phyloP scores from a whole-genome alignment of 2,329 filamentous ascomycete species.

The Trematosphaeria pertusa region DNA sequence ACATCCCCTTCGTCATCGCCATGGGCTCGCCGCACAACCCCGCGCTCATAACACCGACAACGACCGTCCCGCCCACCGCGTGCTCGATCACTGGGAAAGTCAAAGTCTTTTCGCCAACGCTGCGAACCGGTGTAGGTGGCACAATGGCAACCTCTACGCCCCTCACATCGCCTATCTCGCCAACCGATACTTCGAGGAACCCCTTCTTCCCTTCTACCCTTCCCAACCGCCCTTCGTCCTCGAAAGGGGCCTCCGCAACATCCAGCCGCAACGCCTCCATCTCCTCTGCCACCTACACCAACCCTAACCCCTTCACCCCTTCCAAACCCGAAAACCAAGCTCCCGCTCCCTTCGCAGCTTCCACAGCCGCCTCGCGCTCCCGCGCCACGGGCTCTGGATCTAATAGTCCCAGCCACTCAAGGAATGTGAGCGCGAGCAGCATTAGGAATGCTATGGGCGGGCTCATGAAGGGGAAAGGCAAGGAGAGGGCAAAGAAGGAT shows the following conservation, averaged over 20 bases:
- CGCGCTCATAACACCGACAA: conserved; percentile 28
- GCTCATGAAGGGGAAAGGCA: conserved; percentile 31
- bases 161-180: conserved; percentile 25
- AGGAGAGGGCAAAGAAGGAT: conserved; percentile 29
- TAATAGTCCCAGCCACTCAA: conserved; percentile 23
- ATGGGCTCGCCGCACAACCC: conserved; percentile 42
- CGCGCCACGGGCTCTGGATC: conserved; percentile 4
- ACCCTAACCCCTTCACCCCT: not conserved
- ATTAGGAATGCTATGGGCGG: conserved; percentile 28
- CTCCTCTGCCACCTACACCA: not conserved
- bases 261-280: conserved; percentile 9
- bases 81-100: conserved; percentile 34
- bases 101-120: conserved; percentile 20
- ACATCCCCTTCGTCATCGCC: conserved; percentile 36
- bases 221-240: not conserved
- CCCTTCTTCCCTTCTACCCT: conserved; percentile 3
- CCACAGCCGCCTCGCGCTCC: conserved; percentile 8
- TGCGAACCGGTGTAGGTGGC: conserved; percentile 33
- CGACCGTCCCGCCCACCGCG: conserved; percentile 20
- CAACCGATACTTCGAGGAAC: conserved; percentile 10
- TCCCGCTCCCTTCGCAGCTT: conserved; percentile 1
- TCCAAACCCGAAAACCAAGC: conserved; percentile 10
- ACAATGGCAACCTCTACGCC: conserved; percentile 40
- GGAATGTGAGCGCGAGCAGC: conserved; percentile 33
- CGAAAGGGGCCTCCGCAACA: not conserved